A percentile compares a stretch with the other conserved stretches of the same genome.
Conservation (phyloP, 2,329 filamentous ascomycete genomes). For the Tolypocladium sp. region DNA sequence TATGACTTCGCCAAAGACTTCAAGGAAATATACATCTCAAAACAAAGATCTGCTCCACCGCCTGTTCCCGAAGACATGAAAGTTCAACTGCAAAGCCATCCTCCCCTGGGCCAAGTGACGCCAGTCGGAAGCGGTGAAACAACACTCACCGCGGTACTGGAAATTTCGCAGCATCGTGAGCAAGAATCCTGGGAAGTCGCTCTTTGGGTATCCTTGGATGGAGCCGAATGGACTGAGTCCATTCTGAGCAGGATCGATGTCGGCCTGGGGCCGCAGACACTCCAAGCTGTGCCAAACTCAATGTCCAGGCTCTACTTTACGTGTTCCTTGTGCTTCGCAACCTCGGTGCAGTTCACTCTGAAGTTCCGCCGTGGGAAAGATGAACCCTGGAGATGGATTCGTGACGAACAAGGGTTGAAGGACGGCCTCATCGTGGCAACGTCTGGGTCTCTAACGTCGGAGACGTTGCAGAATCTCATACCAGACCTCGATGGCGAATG, state of each 20-base stretch:
- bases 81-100: conserved; percentile 42
- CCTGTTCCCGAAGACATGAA: conserved; percentile 22
- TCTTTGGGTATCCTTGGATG: conserved; percentile 60
- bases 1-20: conserved; percentile 28
- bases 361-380: conserved; percentile 50
- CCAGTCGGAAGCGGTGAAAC: conserved; percentile 40
- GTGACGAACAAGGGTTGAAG: conserved; percentile 50
- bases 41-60: conserved; percentile 22
- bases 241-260: conserved; percentile 18
- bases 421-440: conserved; percentile 54
- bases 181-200: conserved; percentile 60
- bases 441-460: conserved; percentile 15
- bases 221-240: conserved; percentile 46
- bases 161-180: conserved; percentile 47
- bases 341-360: conserved; percentile 55
- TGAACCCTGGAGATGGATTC: conserved; percentile 61
- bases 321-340: conserved; percentile 35
- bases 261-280: conserved; percentile 31
- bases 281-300: conserved; percentile 30
- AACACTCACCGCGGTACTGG: conserved; percentile 59
- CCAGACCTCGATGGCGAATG: conserved; percentile 47
- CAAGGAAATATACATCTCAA: conserved; percentile 25
- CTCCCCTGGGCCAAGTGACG: conserved; percentile 69
- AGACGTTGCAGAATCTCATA: conserved; percentile 47
- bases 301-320: conserved; percentile 42